These are phyloP conservation scores for Cyanidium caldarium DNA, from an alignment of 23 red algal genomes.

Conservation along the genomic window DNA sequence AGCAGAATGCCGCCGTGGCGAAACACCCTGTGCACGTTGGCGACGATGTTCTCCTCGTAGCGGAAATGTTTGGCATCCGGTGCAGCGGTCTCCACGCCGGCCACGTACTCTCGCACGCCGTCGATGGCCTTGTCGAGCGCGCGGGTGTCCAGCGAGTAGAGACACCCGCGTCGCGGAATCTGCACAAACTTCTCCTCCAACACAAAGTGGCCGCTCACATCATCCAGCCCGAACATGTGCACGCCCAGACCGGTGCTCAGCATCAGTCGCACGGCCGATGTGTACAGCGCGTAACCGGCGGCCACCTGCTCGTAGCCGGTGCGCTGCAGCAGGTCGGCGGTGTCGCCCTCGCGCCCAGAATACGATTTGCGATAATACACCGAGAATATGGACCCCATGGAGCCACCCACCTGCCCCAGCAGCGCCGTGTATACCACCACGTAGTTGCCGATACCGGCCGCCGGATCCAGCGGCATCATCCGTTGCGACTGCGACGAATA, in stretches of 20 bases:
- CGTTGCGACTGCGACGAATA: conserved; percentile 45
- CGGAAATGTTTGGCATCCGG: conserved; percentile 20
- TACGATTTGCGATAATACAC: conserved; percentile 96
- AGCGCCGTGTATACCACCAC: conserved; percentile 94
- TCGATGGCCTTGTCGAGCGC: conserved; percentile 62
- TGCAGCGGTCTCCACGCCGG: conserved; percentile 20
- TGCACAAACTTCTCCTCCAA: conserved; percentile 58
- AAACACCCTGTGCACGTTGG: conserved; percentile 82
- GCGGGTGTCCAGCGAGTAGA: conserved; percentile 77
- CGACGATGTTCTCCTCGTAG: conserved; percentile 66
- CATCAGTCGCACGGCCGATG: conserved; percentile 39
- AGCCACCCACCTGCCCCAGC: conserved; percentile 53
- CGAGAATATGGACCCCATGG: conserved; percentile 77
- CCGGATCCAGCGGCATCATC: conserved; percentile 60
- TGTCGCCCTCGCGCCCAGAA: conserved; percentile 75
- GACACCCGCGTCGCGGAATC: conserved; percentile 35
- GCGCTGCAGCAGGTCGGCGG: conserved; percentile 71
- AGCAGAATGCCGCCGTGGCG: conserved; percentile 81
- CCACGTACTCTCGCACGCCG: conserved; percentile 57
- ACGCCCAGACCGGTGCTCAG: conserved; percentile 79
- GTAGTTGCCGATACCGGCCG: conserved; percentile 75
- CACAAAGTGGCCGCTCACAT: conserved; percentile 79
- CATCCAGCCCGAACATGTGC: conserved; percentile 76
- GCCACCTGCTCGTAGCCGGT: conserved; percentile 84
- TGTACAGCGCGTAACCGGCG: conserved; percentile 85